Base-by-base conservation (phyloP, 2,329 filamentous ascomycete genomes). In the Cladophialophora immunda region DNA sequence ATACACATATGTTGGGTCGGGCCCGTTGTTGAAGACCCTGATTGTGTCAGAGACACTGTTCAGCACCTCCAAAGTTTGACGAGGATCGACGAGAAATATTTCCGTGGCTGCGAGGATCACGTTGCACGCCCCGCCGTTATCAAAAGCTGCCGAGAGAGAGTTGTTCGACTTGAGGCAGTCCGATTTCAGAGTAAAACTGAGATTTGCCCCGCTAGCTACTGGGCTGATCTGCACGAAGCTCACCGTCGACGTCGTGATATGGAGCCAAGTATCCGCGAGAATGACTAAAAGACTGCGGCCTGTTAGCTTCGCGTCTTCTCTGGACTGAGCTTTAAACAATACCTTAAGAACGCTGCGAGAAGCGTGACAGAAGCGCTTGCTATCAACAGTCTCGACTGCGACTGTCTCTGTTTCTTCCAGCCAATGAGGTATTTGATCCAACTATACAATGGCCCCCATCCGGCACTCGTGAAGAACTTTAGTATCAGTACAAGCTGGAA, bases 191-290 rank as follows among this genome's bases (percentile, higher is more conserved):
- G n/a, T 13, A 3, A 47, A 22, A 11, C 19, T 47, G n/a, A 9
- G 13, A n/a, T 47, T 22, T 11, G 41, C 9, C n/a, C 8, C n/a
- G 41, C 19, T 13, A 2, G 15, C 7, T 2, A 22, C n/a, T n/a
- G 56, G 56, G 19, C 19, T 45, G 56, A 71, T 58, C 22, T 70
- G 64, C 9, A 65, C 62, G 17, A 72, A 68, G n/a, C 60, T 58
- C 4, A 74, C 70, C 15, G 73, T 73, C 5, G 69, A 71, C 11
- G 70, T 73, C n/a, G 68, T 68, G 25, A 75, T 45, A 57, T 75
- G 72, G 38, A 75, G 69, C 73, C 73, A 75, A 6, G 72, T 74
- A 58, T 74, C 73, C 11, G 68, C 71, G n/a, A 41, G 19, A 62
- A 15, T 32, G 45, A 45, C 34, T 47, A 55, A 32, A 50, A 7